phyloP scores from a whole-genome alignment of 192 early-diverging fungal species.

The Gonapodya prolifera region DNA sequence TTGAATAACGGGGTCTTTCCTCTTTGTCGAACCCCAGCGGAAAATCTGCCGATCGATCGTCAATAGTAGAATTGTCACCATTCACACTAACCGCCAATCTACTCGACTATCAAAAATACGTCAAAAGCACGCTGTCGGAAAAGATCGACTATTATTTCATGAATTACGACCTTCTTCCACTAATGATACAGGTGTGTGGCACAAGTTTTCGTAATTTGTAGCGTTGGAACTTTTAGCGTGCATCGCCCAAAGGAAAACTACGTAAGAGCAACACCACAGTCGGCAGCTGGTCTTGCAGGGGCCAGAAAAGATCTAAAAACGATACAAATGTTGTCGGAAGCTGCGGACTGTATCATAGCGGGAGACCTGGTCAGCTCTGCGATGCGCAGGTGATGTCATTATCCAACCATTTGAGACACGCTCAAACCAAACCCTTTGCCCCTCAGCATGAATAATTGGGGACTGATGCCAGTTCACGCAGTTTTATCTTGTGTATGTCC shows the following conservation, averaged over 20 bases:
- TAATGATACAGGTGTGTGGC: conserved; percentile 77
- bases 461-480: conserved; percentile 77
- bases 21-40: neutral
- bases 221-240: neutral
- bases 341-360: conserved; percentile 63
- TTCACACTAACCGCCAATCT: conserved; percentile 67
- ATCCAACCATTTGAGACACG: too few species aligned
- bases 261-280: conserved; percentile 48
- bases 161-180: conserved; percentile 71
- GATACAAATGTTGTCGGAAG: conserved; percentile 57
- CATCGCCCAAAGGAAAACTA: conserved; percentile 63
- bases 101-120: conserved; percentile 35
- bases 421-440: too few species aligned
- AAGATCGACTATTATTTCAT: conserved; percentile 84
- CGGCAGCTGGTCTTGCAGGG: conserved; percentile 22
- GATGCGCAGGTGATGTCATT: conserved; percentile 65
- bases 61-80: conserved; percentile 22
- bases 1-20: neutral
- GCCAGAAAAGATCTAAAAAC: neutral
- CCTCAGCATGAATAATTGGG: conserved; percentile 84
- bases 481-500: conserved; percentile 76
- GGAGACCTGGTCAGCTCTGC: neutral
- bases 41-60: conserved; percentile 4
- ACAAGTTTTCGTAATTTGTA: neutral
- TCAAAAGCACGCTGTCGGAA: conserved; percentile 42